Evolutionary conservation across 495 filamentous ascomycete genomes (phyloP).

Genomic region (Echria macrotheca): DNA sequence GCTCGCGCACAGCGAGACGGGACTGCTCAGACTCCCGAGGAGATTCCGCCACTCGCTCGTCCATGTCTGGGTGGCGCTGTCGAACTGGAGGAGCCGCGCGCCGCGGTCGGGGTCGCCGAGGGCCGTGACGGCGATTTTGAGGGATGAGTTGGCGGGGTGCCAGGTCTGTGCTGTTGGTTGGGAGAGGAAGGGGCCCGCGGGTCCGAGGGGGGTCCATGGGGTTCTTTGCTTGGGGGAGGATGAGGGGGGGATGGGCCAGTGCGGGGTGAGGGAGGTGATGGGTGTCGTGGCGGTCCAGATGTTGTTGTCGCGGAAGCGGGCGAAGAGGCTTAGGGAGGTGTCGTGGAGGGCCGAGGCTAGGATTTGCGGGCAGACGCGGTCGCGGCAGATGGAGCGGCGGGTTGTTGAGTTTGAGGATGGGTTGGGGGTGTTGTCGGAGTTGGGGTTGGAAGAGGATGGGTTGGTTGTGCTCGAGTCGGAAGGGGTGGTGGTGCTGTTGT

Average conservation of each 20-base stretch:
- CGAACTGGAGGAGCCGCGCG: background rate
- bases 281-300: constrained; percentile 8
- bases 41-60: background rate
- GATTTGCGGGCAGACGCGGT: constrained; percentile 9
- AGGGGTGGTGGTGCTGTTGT: background rate
- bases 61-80: background rate
- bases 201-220: constrained; percentile 1
- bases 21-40: background rate
- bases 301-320: constrained; percentile 5
- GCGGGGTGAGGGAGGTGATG: background rate
- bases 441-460: background rate
- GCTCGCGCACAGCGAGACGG: constrained; percentile 1
- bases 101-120: background rate
- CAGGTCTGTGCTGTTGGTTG: constrained; percentile 7
- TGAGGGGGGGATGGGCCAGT: background rate
- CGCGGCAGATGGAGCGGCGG: constrained; percentile 1
- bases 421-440: background rate
- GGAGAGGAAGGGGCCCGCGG: constrained; percentile 10
- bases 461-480: background rate
- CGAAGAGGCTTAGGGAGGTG: constrained; percentile 1
- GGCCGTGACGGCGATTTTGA: constrained; percentile 4
- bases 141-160: background rate
- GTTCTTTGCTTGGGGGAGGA: background rate
- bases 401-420: background rate
- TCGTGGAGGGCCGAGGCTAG: background rate